phyloP scores from a whole-genome alignment of 179 eudicot genomes.

The Amaranthus tricolor region DNA sequence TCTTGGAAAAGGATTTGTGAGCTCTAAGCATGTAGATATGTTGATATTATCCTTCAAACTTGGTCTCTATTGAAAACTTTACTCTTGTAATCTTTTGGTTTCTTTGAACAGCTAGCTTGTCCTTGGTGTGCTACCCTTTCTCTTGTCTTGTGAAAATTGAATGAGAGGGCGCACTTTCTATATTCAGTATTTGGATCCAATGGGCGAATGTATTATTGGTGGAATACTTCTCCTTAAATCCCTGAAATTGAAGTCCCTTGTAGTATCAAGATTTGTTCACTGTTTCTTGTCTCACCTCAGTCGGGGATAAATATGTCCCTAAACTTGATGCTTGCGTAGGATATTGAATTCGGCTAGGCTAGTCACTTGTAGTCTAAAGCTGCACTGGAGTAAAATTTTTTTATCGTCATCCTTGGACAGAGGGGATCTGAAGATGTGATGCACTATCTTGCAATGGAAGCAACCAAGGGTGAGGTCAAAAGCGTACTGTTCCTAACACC shows the following conservation, averaged over 20 bases:
- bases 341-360: neutral
- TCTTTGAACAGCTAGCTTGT: neutral
- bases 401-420: conserved; percentile 38
- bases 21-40: no score
- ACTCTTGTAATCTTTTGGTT: neutral
- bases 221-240: neutral
- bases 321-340: neutral
- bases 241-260: neutral
- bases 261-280: neutral
- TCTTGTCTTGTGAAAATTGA: conserved; percentile 1
- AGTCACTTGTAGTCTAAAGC: neutral
- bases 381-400: conserved; percentile 10
- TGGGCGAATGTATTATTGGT: neutral
- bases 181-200: neutral
- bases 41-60: no score
- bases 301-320: neutral
- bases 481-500: conserved; percentile 79
- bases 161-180: neutral
- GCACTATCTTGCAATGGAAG: conserved; percentile 75
- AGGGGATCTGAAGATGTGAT: conserved; percentile 95
- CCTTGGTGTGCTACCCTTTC: neutral
- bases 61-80: no score
- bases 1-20: no score
- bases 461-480: conserved; percentile 56
- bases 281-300: neutral